Evolutionary conservation across 2,329 filamentous ascomycete species (phyloP), one percentile per base, ranked within the genome.

Genomic region (Trichoderma sp.): DNA sequence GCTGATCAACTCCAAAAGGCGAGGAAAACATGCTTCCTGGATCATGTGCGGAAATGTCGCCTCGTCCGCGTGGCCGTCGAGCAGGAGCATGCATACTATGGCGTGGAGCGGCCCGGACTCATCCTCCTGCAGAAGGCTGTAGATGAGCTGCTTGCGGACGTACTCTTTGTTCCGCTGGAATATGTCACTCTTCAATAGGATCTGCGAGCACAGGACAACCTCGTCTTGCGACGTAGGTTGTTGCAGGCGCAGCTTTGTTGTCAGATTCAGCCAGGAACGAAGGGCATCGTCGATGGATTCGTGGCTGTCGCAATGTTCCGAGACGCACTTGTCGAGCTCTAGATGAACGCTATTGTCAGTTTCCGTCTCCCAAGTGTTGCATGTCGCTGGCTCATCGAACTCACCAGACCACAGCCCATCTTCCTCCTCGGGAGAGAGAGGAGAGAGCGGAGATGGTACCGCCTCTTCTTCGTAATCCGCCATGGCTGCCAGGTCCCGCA

Each of bases 51-150:
- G 92, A 81, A 98, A 97, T 1, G 93, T 93, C 31, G 87, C 85
- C 81, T 97, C 95, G 83, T 96, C 91, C 60, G 89, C 87, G 76
- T 93, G 92, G 60, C 96, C 97, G 83, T 98, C 95, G 80, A 96
- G 93, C 27, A 98, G 90, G 41, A 99, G 89, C 80, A 98, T 92
- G 77, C 93, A 95, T 29, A 93, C 90, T 76, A 97, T 94, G 76
- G 95, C 89, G 83, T 97, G 94, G 64, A 99, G 88, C n/a, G 92
- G 91, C 41, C 91, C 90, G 21, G 90, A 85, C 78, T 97, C 94
- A 81, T 98, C 95, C 85, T 98, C 97, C 88, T 98, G 89, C 78
- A 98, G 86, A 71, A 99, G 88, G 83, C 95, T 95, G 84, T 97
- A 95, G 78, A 98, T 91, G 81, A 99, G 95, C 86, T 98, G 97